Evolutionary conservation across 2,329 filamentous ascomycete genomes (phyloP).

Genomic region (Talaromyces funiculosus): DNA sequence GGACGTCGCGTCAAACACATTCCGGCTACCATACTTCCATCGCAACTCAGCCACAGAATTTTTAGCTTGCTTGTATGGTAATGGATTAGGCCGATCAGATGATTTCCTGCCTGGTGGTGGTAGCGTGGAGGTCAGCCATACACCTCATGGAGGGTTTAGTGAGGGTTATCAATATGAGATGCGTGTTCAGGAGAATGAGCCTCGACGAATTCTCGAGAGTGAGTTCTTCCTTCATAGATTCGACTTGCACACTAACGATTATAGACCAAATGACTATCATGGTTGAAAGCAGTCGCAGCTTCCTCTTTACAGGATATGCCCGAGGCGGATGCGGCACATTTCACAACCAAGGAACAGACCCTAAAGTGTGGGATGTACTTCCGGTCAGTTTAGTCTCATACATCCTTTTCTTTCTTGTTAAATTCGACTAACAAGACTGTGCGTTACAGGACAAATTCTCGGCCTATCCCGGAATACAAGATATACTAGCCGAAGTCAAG

Average conservation of each 20-base stretch:
- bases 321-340: conserved; percentile 23
- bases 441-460: conserved; percentile 25
- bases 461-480: conserved; percentile 23
- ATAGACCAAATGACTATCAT: conserved; percentile 29
- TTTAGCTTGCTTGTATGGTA: conserved; percentile 27
- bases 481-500: conserved; percentile 23
- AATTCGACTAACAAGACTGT: background rate
- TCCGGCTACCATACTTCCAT: conserved; percentile 68
- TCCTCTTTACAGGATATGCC: conserved; percentile 26
- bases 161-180: conserved; percentile 44
- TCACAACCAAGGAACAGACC: conserved; percentile 24
- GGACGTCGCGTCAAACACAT: conserved; percentile 64
- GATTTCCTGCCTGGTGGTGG: conserved; percentile 25
- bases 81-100: conserved; percentile 24
- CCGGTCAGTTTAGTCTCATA: conserved; percentile 16
- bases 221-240: conserved; percentile 7
- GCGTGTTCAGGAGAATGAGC: conserved; percentile 39
- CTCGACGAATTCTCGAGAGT: conserved; percentile 40
- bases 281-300: conserved; percentile 25
- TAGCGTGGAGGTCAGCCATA: conserved; percentile 25
- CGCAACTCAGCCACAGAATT: conserved; percentile 63
- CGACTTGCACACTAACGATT: background rate
- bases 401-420: background rate
- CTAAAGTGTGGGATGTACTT: conserved; percentile 24
- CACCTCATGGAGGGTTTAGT: conserved; percentile 32